Conservation (phyloP, 345 rosid genomes). For the Lepidium aucheri region DNA sequence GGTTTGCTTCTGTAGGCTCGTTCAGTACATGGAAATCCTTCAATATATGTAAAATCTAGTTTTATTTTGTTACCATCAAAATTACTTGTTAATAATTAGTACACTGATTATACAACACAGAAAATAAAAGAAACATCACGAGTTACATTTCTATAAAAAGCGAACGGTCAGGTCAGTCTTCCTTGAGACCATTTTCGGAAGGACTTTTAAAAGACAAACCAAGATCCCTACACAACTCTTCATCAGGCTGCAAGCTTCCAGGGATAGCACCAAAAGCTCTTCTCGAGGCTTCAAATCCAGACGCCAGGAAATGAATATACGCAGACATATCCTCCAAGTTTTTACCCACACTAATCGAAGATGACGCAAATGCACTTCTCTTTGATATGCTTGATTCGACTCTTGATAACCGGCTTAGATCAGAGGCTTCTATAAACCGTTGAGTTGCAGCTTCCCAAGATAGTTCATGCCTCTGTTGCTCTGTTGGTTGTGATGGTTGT, state of each 20-base stretch:
- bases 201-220: constrained; percentile 39
- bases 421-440: constrained; percentile 54
- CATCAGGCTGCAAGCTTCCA: constrained; percentile 72
- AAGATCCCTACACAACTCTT: constrained; percentile 67
- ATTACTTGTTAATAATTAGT: too few relatives aligned
- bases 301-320: constrained; percentile 51
- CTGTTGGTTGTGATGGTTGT: constrained; percentile 57
- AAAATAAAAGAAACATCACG: background rate
- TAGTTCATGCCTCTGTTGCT: constrained; percentile 56
- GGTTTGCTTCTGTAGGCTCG: too few relatives aligned
- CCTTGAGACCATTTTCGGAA: constrained; percentile 2
- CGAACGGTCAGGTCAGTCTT: constrained; percentile 12
- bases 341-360: constrained; percentile 36
- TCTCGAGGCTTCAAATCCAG: constrained; percentile 70
- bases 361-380: constrained; percentile 35
- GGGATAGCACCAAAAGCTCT: constrained; percentile 82
- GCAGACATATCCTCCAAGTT: constrained; percentile 72
- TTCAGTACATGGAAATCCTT: too few relatives aligned
- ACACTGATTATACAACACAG: background rate
- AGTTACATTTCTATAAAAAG: background rate
- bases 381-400: constrained; percentile 14
- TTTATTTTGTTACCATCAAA: too few relatives aligned
- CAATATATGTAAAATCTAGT: background rate
- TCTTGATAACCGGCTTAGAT: constrained; percentile 34
- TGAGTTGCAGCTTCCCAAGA: constrained; percentile 94